Evolutionary conservation across 1,139 yeast species (phyloP).

Genomic region (Candida neerlandica): DNA sequence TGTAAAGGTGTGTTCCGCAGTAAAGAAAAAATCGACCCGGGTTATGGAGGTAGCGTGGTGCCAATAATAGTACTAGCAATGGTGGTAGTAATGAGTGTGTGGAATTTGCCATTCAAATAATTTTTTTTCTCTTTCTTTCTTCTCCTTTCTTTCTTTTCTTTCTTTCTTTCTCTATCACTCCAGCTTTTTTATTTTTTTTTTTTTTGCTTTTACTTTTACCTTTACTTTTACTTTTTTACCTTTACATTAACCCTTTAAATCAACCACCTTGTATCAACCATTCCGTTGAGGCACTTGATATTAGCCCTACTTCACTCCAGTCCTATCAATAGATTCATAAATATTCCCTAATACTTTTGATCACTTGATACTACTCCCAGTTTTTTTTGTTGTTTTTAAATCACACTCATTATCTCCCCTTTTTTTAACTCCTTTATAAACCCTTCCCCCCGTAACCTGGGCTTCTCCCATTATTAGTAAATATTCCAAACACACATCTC

Average conservation of each 20-base stretch:
- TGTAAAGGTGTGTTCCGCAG: too few species aligned
- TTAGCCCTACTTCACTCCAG: too few species aligned
- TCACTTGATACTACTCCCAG: too few species aligned
- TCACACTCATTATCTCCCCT: background rate
- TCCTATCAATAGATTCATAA: too few species aligned
- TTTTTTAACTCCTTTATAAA: too few species aligned
- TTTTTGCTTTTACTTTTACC: background rate
- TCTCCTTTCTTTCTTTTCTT: background rate
- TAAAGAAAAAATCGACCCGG: too few species aligned
- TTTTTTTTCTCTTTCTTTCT: background rate
- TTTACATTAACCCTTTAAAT: background rate
- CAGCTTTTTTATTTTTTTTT: background rate
- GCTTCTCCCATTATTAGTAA: background rate
- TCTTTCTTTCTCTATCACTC: background rate
- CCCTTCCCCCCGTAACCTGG: background rate
- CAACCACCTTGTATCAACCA: background rate
- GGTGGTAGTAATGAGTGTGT: background rate
- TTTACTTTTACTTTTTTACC: background rate
- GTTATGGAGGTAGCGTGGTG: too few species aligned
- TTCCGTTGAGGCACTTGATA: background rate
- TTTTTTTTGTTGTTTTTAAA: too few species aligned
- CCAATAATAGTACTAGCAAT: too few species aligned
- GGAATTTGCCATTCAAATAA: slow-evolving; percentile 2
- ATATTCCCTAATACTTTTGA: too few species aligned
- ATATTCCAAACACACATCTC: background rate